Conservation (phyloP, 345 rosid genomes). For the Eucalyptus virginea region DNA sequence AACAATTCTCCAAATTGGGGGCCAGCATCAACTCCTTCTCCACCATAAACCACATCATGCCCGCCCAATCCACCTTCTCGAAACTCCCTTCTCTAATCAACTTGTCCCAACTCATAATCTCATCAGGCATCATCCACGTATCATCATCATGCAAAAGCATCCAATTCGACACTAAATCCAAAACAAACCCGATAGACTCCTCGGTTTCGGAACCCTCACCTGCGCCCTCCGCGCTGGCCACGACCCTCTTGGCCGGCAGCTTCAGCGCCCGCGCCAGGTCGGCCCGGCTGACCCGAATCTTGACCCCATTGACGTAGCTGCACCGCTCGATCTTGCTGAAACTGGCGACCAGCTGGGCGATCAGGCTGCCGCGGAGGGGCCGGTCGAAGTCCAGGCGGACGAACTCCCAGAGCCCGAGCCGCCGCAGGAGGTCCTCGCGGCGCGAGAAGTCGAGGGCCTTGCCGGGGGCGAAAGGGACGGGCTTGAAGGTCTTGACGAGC, state of each 20-base stretch:
- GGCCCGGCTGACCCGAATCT: constrained; percentile 50
- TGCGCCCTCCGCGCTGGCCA: constrained; percentile 1
- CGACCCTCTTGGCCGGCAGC: constrained; percentile 28
- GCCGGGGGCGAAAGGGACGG: constrained; percentile 47
- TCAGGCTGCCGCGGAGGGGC: constrained; percentile 33
- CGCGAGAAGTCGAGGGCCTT: constrained; percentile 46
- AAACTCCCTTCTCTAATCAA: constrained; percentile 45
- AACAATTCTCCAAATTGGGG: constrained; percentile 42
- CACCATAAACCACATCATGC: constrained; percentile 77
- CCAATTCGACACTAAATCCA: constrained; percentile 57
- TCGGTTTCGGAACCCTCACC: constrained; percentile 21
- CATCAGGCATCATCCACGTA: constrained; percentile 66
- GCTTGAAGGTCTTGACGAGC: constrained; percentile 31
- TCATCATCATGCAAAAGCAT: constrained; percentile 69
- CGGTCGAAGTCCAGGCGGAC: constrained; percentile 54
- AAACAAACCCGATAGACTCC: constrained; percentile 37
- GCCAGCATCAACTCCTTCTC: constrained; percentile 57
- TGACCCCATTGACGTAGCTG: constrained; percentile 53
- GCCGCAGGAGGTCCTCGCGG: constrained; percentile 47
- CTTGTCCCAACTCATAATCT: constrained; percentile 26
- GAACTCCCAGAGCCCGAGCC: constrained; percentile 81
- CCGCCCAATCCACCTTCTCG: constrained; percentile 73
- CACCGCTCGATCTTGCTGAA: constrained; percentile 17
- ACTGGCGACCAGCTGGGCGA: constrained; percentile 53
- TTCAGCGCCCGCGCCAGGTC: constrained; percentile 77